Base-by-base conservation (phyloP, 2,329 filamentous ascomycete genomes). In the Ramularia collo-cygni region DNA sequence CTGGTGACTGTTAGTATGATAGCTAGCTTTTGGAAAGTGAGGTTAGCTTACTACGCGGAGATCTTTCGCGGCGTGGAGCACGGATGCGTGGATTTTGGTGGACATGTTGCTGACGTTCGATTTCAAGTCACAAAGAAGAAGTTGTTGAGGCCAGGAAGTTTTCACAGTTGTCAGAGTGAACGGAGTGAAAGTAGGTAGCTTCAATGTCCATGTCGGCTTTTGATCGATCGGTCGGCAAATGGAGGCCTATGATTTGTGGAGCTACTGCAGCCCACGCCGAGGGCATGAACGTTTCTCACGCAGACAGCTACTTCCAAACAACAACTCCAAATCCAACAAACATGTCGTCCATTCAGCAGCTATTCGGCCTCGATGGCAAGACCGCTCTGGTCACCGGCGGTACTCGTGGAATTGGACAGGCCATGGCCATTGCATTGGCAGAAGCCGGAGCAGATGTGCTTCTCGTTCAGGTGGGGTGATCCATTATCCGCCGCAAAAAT, bases 1-100 rank as follows among this genome's bases (percentile, higher is more conserved):
- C 76, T 79, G 52, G 15, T 8, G 38, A 27, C 28, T 37, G n/a
- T 13, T 13, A 30, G 15, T 16, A 28, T 37, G 3, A 15, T n/a
- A n/a, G n/a, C n/a, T n/a, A 8, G 19, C 4, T 15, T 16, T 28
- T 7, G n/a, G 16, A 26, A 14, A 18, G 8, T 12, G 29, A 3
- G 16, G 9, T 4, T 28, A n/a, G 48, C 66, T 49, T 66, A 78
- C 76, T 36, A 79, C 65, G 50, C 74, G 67, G 38, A 80, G 64
- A 52, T 80, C 76, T 61, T 76, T 77, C 18, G 74, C 69, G 37
- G 74, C 76, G 52, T 80, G 75, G 8, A 81, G 68, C 40, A 81
- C 75, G n/a, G 62, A 77, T 35, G 58, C 65, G 59, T 59, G 67
- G 56, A 67, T 69, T 56, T 62, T 60, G 50, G 50, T 46, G 17